Percentiles rank a stretch among this genome's conserved stretches.
Conservation (phyloP, 2,329 filamentous ascomycete genomes). For the Trichoderma sp. region DNA sequence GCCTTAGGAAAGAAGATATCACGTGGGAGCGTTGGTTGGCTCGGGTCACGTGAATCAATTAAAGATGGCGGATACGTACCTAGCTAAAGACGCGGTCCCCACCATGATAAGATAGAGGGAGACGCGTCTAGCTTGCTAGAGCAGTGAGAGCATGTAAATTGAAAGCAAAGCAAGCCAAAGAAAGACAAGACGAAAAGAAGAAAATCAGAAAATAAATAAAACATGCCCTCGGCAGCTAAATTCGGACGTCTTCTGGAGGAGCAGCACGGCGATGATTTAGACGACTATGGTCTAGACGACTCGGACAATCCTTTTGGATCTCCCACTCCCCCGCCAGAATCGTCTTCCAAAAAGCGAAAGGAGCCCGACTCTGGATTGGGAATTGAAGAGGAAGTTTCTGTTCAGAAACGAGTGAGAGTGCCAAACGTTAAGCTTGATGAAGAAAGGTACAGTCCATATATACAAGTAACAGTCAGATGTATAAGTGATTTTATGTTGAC, state of each 20-base stretch:
- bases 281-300: conserved; percentile 70
- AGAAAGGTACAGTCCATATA: conserved; percentile 49
- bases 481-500: not conserved
- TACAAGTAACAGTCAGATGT: not conserved
- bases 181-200: not conserved
- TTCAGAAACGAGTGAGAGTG: conserved; percentile 68
- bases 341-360: conserved; percentile 47
- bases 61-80: not conserved
- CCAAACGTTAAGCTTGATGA: conserved; percentile 88
- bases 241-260: conserved; percentile 20
- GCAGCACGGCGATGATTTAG: conserved; percentile 58
- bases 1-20: conserved; percentile 32
- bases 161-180: not conserved
- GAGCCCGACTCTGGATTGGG: conserved; percentile 59
- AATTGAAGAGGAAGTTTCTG: conserved; percentile 81
- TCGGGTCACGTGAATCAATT: conserved; percentile 8
- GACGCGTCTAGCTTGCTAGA: conserved; percentile 20
- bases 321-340: conserved; percentile 41
- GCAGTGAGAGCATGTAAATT: not conserved
- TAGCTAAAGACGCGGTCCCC: conserved; percentile 16
- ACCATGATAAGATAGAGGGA: not conserved
- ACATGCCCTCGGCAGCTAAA: conserved; percentile 28
- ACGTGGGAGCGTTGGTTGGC: conserved; percentile 27
- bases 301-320: conserved; percentile 49
- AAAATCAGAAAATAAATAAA: not conserved